Percentiles rank a stretch among this genome's conserved stretches.
Conservation (phyloP, 495 filamentous ascomycete genomes). For the Hypoxylon lenormandii region DNA sequence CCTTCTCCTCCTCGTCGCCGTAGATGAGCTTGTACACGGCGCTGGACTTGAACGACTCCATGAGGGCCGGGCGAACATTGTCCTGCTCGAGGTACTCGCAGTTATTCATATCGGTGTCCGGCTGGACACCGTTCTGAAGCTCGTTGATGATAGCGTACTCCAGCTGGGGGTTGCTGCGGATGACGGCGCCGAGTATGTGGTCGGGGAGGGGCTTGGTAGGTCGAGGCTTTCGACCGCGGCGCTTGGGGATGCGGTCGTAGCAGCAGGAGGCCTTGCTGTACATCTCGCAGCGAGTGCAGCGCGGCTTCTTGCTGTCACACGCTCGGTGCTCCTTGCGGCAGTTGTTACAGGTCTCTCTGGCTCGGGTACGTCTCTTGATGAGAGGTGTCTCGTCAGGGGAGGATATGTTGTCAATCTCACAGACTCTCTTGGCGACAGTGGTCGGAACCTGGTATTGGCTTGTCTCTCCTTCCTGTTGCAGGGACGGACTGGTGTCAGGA, state of each 20-base stretch:
- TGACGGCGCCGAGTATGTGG: slow-evolving; percentile 46
- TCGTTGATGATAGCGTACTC: not conserved
- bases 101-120: not conserved
- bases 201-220: slow-evolving; percentile 13
- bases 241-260: not conserved
- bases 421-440: too few species aligned
- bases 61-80: too few species aligned
- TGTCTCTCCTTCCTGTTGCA: too few species aligned
- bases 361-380: not conserved
- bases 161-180: slow-evolving; percentile 32
- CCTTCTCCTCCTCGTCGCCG: too few species aligned
- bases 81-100: not conserved
- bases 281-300: not conserved
- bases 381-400: too few species aligned
- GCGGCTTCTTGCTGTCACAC: not conserved
- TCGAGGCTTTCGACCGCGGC: not conserved
- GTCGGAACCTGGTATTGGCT: too few species aligned
- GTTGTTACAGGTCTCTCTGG: not conserved
- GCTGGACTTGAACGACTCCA: too few species aligned
- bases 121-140: not conserved
- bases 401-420: too few species aligned
- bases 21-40: too few species aligned
- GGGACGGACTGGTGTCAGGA: too few species aligned
- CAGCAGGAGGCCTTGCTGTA: not conserved
- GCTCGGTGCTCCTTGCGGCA: not conserved